Base-by-base conservation (phyloP, 352 stramenopile species). In the Phytophthora cactorum region DNA sequence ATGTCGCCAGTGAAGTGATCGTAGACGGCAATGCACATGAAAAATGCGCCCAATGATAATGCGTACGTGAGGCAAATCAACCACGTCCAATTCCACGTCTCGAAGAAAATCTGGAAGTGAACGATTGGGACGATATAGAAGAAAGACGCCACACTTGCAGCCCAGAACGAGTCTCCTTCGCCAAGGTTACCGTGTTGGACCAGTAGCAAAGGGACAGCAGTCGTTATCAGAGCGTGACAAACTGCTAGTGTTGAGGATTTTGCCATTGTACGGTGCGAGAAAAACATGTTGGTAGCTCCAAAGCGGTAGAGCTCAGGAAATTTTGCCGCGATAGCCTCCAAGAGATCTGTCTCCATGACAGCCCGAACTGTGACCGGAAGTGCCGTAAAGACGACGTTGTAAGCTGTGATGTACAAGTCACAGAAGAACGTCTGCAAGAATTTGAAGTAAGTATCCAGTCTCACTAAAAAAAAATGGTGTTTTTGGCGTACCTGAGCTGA, bases 371-470 rank as follows among this genome's bases (percentile, higher is more conserved):
- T 74, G 41, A 99, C 97, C 6, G 97, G 96, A 27, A 98, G 50
- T 15, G 88, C 88, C 1, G 91, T 98, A 52, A 94, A 98, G 17
- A 97, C 62, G 63, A 99, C 90, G 68, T 98, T 99, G 72, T 98
- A 98, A n/a, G 96, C 74, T 1, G 86, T 93, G 64, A 94, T 97
- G 66, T 96, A 94, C 79, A 86, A 72, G 50, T 90, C 83, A 32
- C 79, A 90, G 59, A 83, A 94, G 55, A 90, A 92, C 3, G 84
- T 93, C 86, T 94, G 51, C 31, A 31, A 54, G 14, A 44, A 31
- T 36, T 17, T 5, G 22, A 45, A 47, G 17, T 14, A 53, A 39
- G 22, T 27, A 46, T 43, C 22, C 8, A 32, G 5, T 7, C 4
- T 32, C 28, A 58, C 32, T 7, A 44, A 32, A 11, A 31, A 22